These are phyloP conservation scores for Suillus occidentalis DNA, from an alignment of 768 basidiomycete species.

Conservation along the genomic window DNA sequence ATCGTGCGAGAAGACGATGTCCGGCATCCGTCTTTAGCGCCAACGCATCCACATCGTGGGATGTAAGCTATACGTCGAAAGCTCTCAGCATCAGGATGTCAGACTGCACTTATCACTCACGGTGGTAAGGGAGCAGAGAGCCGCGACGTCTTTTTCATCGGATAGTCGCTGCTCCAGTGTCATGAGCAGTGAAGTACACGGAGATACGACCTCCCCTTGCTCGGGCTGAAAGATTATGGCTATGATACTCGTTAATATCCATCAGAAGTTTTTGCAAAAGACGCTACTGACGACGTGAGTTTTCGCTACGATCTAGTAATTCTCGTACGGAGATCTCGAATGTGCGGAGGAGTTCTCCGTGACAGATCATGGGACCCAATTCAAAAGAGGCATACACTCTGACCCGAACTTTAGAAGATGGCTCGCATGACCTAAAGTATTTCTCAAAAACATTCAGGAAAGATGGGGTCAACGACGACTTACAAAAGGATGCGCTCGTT, in stretches of 20 bases:
- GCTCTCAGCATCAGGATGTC: background rate
- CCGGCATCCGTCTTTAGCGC: background rate
- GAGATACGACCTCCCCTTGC: background rate
- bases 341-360: slow-evolving; percentile 7
- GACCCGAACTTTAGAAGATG: background rate
- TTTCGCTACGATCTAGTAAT: slow-evolving; percentile 1
- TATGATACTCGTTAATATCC: background rate
- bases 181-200: background rate
- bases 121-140: background rate
- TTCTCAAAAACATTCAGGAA: background rate
- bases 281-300: background rate
- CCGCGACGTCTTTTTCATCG: background rate
- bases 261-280: background rate
- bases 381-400: slow-evolving; percentile 11
- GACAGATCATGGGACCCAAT: slow-evolving; percentile 7
- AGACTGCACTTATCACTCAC: background rate
- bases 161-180: background rate
- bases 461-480: background rate
- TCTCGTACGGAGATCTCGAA: slow-evolving; percentile 1
- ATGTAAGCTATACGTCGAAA: background rate
- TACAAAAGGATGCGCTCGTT: slow-evolving; percentile 1
- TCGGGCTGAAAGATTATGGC: background rate
- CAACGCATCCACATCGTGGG: background rate
- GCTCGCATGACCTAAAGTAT: background rate
- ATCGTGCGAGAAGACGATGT: background rate